A percentile compares a stretch with the other conserved stretches of the same genome.
Evolutionary conservation across 176 grass and related monocot genomes (phyloP).

Genomic region (Microstegium vimineum): DNA sequence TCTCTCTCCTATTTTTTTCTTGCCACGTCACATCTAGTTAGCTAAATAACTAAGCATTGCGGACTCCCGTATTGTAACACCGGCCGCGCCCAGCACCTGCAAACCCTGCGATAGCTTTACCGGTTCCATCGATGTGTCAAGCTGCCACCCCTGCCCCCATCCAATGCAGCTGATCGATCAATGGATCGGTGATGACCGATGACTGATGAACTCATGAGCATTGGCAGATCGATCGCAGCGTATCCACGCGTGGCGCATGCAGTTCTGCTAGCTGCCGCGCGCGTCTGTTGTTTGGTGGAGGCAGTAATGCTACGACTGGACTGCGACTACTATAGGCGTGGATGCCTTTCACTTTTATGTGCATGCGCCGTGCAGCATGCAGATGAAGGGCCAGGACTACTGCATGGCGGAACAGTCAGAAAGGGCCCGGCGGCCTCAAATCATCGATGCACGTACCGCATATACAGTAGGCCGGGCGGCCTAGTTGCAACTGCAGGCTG

Average conservation of each 20-base stretch:
- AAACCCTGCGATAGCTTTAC: neutral
- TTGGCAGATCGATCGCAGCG: neutral
- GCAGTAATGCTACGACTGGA: neutral
- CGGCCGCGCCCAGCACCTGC: no score
- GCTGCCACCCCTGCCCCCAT: neutral
- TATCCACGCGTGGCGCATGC: neutral
- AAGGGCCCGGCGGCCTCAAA: neutral
- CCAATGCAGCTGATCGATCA: neutral
- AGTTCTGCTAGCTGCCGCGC: neutral
- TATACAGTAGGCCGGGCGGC: neutral
- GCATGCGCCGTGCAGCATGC: neutral
- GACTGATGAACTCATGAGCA: no score
- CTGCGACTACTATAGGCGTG: neutral
- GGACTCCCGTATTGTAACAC: no score
- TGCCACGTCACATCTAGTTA: no score
- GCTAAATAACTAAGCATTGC: no score
- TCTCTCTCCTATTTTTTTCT: no score
- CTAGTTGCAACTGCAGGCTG: neutral
- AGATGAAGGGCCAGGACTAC: neutral
- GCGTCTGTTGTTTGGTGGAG: conserved; percentile 3
- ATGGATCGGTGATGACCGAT: neutral
- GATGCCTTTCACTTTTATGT: conserved; percentile 20
- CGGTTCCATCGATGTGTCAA: neutral
- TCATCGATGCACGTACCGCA: neutral
- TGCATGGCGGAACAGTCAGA: neutral